phyloP scores from a whole-genome alignment of 139 green algal species.

The Picochlorum sp. region DNA sequence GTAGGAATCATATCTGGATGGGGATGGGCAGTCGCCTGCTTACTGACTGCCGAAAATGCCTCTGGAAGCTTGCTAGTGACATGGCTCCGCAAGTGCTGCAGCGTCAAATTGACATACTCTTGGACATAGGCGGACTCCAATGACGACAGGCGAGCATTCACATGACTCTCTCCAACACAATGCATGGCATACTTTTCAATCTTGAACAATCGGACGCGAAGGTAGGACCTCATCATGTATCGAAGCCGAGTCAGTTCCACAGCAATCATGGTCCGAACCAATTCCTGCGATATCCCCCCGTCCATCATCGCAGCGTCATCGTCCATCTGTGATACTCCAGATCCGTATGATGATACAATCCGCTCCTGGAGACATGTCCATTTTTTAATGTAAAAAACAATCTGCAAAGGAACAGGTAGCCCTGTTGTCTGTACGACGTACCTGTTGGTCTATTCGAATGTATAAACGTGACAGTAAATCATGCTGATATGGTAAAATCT shows the following conservation, averaged over 20 bases:
- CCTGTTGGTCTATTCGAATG: constrained; percentile 33
- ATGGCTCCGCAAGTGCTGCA: constrained; percentile 25
- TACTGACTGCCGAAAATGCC: constrained; percentile 30
- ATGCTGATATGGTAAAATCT: constrained; percentile 34
- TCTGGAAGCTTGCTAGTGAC: constrained; percentile 33
- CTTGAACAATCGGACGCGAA: constrained; percentile 31
- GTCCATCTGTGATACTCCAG: neutral
- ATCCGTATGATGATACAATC: neutral
- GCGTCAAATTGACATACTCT: constrained; percentile 31
- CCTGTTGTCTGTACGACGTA: neutral
- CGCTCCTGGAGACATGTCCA: neutral
- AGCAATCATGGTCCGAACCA: constrained; percentile 28
- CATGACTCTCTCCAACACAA: constrained; percentile 27
- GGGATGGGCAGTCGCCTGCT: constrained; percentile 23
- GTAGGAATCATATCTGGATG: constrained; percentile 36
- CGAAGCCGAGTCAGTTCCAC: constrained; percentile 27
- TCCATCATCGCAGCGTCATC: neutral
- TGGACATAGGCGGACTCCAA: constrained; percentile 27
- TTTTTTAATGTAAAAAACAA: no score
- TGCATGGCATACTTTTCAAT: constrained; percentile 38
- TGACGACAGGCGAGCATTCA: constrained; percentile 18
- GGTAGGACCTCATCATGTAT: constrained; percentile 41
- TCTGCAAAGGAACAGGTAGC: no score
- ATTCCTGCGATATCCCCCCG: neutral
- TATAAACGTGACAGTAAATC: constrained; percentile 32